Evolutionary conservation across 257 asterid genomes (phyloP).

Genomic region (Paulownia fortunei): DNA sequence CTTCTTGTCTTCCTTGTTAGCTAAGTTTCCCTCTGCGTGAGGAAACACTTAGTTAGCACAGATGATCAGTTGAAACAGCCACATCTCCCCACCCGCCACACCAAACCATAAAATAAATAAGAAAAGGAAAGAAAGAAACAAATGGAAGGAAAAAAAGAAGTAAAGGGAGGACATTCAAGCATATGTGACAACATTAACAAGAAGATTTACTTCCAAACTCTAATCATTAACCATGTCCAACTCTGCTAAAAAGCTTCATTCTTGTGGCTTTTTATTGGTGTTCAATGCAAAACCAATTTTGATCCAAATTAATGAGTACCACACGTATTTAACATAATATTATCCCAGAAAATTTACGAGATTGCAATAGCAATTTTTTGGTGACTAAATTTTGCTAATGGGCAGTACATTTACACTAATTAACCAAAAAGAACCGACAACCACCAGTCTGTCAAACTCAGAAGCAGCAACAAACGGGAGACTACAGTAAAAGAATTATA

Average conservation of each 20-base stretch:
- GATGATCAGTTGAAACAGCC: background rate
- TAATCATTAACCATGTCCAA: background rate
- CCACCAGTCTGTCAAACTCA: background rate
- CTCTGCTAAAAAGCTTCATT: background rate
- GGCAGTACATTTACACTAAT: background rate
- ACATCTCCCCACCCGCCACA: background rate
- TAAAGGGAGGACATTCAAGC: background rate
- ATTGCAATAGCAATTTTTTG: background rate
- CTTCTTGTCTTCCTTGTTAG: conserved; percentile 30
- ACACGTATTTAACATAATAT: background rate
- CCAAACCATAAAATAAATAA: background rate
- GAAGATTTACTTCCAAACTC: background rate
- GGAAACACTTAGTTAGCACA: background rate
- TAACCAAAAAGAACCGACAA: background rate
- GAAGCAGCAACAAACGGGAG: background rate
- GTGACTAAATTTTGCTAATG: background rate
- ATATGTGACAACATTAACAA: background rate
- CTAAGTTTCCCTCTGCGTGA: conserved; percentile 23
- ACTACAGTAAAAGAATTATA: background rate
- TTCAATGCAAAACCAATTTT: background rate
- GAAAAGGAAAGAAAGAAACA: background rate
- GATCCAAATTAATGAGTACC: background rate
- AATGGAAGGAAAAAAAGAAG: background rate
- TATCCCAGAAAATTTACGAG: background rate
- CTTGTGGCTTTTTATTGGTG: background rate